Conservation (phyloP, 1,139 yeast species). For the Sugiyamaella novakii region DNA sequence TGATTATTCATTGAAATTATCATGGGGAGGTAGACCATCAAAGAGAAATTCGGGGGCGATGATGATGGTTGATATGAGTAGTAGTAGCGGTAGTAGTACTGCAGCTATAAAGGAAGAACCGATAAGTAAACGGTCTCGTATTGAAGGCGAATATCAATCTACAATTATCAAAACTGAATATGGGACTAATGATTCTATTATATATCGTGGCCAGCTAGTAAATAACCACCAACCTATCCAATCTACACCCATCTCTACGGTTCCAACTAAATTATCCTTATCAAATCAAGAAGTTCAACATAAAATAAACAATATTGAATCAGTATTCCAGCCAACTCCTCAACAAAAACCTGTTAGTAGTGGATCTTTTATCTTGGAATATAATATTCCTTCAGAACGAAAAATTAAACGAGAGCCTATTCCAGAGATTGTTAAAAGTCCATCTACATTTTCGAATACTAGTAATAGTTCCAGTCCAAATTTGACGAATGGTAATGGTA, state of each 20-base stretch:
- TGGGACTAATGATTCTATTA: too few relatives aligned
- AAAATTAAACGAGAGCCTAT: background rate
- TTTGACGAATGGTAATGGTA: background rate
- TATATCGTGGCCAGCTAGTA: too few relatives aligned
- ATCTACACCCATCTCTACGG: too few relatives aligned
- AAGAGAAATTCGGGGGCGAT: slow-evolving; percentile 33
- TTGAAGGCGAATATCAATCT: slow-evolving; percentile 6
- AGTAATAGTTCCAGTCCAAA: background rate
- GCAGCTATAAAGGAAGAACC: too few relatives aligned
- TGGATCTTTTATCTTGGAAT: slow-evolving; percentile 30
- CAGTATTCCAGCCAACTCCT: slow-evolving; percentile 31
- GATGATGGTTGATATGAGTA: slow-evolving; percentile 5
- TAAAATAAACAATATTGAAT: slow-evolving; percentile 25
- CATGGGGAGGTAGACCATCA: slow-evolving; percentile 80
- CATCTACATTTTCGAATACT: background rate
- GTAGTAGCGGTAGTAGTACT: too few relatives aligned
- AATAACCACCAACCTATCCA: too few relatives aligned
- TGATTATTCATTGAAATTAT: slow-evolving; percentile 65
- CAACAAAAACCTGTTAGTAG: slow-evolving; percentile 27
- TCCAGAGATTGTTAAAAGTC: background rate
- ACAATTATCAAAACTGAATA: background rate
- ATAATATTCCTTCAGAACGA: slow-evolving; percentile 14
- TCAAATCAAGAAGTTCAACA: too few relatives aligned
- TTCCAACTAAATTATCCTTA: too few relatives aligned
- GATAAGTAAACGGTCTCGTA: background rate